Evolutionary conservation across 116 monocot species (phyloP), one percentile per base, ranked within the genome.

Genomic region (Zostera marina): DNA sequence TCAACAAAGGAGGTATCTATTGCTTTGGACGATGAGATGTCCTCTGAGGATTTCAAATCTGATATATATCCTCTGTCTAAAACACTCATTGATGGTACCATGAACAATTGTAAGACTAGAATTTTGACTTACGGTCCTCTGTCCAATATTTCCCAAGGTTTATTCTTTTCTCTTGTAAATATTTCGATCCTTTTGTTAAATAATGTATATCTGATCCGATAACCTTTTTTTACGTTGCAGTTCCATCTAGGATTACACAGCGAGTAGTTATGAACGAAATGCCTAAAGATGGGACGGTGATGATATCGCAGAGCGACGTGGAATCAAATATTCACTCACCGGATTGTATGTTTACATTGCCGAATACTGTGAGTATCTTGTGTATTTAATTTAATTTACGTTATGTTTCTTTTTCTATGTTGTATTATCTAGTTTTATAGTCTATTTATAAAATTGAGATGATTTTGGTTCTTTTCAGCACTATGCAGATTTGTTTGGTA

Each of bases 401-500:
- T 25, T 56, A 6, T 61, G n/a, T 1, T 42, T 16, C 46, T 22
- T 24, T 25, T 25, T 56, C 8, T n/a, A 40, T 24, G 11, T 25
- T 55, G 42, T 11, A 43, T 11, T 23, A 42, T 67, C 12, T 12
- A n/a, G n/a, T n/a, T n/a, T n/a, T n/a, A 32, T n/a, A n/a, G 19
- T 24, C 24, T 63, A 11, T 8, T 19, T 51, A 25, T 44, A 32
- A 32, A 32, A 32, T 32, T 32, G 32, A 32, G 0, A 32, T 72
- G 9, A 40, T 44, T 44, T 43, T 22, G 15, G 22, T 23, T 44
- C 59, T 73, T 71, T 43, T 53, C 86, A 98, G 96, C 64, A 78
- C 55, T 63, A 64, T 57, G 96, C 90, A 8, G 96, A 98, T 73
- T 54, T 85, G 60, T 90, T 98, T 64, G 90, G 76, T 12, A 67